phyloP scores from a whole-genome alignment of 768 basidiomycete genomes.

The Hericium alpestre region DNA sequence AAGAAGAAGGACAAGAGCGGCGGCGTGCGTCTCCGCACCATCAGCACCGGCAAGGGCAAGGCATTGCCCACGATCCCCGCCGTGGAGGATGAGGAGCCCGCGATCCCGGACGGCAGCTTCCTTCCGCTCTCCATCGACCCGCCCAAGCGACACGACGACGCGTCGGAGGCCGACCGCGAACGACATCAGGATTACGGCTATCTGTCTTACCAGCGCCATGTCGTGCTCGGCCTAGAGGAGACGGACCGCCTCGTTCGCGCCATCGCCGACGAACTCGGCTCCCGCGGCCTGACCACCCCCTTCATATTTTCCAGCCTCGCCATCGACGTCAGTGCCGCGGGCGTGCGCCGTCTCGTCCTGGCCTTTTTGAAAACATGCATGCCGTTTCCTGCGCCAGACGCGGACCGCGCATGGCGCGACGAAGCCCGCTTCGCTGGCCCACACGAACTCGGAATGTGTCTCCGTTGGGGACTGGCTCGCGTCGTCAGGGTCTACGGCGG shows the following conservation, averaged over 20 bases:
- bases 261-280: conserved; percentile 57
- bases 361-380: conserved; percentile 63
- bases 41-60: conserved; percentile 26
- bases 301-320: conserved; percentile 87
- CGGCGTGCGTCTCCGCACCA: conserved; percentile 28
- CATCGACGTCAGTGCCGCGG: conserved; percentile 69
- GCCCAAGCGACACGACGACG: conserved; percentile 16
- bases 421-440: conserved; percentile 79
- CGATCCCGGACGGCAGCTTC: conserved; percentile 26
- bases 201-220: conserved; percentile 60
- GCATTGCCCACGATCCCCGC: conserved; percentile 26
- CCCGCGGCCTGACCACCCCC: conserved; percentile 72
- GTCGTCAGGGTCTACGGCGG: conserved; percentile 62
- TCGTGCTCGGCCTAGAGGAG: conserved; percentile 67
- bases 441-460: conserved; percentile 82
- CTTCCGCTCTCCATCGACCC: conserved; percentile 24
- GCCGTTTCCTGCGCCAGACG: conserved; percentile 20
- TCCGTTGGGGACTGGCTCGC: conserved; percentile 86
- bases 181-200: conserved; percentile 54
- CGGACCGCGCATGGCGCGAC: conserved; percentile 56
- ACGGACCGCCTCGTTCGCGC: conserved; percentile 62
- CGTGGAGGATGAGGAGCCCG: conserved; percentile 20
- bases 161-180: conserved; percentile 5
- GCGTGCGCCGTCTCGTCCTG: conserved; percentile 68
- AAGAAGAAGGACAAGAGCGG: conserved; percentile 33